A percentile compares a stretch with the other conserved stretches of the same genome.
phyloP scores from a whole-genome alignment of 208 protist species.

The Trypanosoma rangeli region DNA sequence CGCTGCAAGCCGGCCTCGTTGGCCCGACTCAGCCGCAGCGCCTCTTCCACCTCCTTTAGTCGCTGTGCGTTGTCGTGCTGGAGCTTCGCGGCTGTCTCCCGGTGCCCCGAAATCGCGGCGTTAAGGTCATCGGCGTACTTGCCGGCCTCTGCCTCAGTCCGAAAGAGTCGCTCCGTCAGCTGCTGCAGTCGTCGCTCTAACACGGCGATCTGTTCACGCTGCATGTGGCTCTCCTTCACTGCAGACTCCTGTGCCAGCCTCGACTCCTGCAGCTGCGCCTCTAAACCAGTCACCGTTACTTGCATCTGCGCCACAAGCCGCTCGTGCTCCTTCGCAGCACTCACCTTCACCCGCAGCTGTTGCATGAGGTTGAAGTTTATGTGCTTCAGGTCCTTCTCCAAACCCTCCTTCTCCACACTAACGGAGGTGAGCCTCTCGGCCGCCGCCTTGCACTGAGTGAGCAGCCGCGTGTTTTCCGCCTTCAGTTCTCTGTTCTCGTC shows the following conservation, averaged over 20 bases:
- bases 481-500: slow-evolving; percentile 37
- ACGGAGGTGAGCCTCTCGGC: slow-evolving; percentile 6
- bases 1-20: slow-evolving; percentile 20
- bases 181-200: slow-evolving; percentile 19
- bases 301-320: slow-evolving; percentile 16
- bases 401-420: slow-evolving; percentile 11
- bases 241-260: slow-evolving; percentile 25
- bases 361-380: slow-evolving; percentile 40
- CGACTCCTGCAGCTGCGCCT: slow-evolving; percentile 20
- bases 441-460: slow-evolving; percentile 13
- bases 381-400: slow-evolving; percentile 30
- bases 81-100: slow-evolving; percentile 5
- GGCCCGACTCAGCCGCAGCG: slow-evolving; percentile 7
- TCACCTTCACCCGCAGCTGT: slow-evolving; percentile 27
- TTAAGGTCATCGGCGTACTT: slow-evolving; percentile 21
- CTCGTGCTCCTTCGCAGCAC: slow-evolving; percentile 22
- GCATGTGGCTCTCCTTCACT: slow-evolving; percentile 16
- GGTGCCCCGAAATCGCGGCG: slow-evolving; percentile 3
- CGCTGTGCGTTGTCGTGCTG: background rate
- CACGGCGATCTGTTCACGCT: slow-evolving; percentile 10
- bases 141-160: slow-evolving; percentile 18
- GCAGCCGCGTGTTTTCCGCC: slow-evolving; percentile 23
- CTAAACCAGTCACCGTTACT: background rate
- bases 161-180: slow-evolving; percentile 13
- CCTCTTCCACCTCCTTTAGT: slow-evolving; percentile 17